Conservation (phyloP, 148 eudicot species). For the Chenopodium suecicum region DNA sequence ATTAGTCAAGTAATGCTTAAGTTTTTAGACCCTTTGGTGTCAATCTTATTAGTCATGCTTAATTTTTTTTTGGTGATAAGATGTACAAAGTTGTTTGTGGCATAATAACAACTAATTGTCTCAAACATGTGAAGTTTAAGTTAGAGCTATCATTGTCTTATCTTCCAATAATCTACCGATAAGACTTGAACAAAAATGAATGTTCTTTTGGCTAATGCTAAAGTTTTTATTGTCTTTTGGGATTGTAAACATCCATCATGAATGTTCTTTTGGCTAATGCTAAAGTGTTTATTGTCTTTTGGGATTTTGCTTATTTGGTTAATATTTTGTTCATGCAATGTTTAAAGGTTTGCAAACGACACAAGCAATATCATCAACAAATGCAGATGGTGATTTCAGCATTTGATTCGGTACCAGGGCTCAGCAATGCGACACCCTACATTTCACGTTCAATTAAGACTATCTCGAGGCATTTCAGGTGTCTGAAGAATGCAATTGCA, state of each 20-base stretch:
- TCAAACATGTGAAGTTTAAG: neutral
- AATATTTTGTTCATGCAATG: neutral
- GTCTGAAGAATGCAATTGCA: conserved; percentile 61
- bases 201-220: neutral
- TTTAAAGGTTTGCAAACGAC: conserved; percentile 66
- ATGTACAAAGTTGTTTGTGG: neutral
- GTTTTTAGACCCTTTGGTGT: neutral
- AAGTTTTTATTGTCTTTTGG: too few relatives aligned
- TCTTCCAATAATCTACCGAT: neutral
- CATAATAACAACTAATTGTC: neutral
- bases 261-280: neutral
- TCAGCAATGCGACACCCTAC: conserved; percentile 70
- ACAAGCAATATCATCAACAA: conserved; percentile 80
- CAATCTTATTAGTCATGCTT: neutral
- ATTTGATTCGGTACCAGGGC: conserved; percentile 80
- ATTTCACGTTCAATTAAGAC: conserved; percentile 61
- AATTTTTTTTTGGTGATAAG: neutral
- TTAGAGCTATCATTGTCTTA: neutral
- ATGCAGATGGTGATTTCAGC: conserved; percentile 74
- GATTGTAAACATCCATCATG: neutral
- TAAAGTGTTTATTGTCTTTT: too few relatives aligned
- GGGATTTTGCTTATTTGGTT: neutral
- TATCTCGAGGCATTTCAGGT: conserved; percentile 65
- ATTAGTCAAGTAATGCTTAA: too few relatives aligned
- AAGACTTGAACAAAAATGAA: neutral